phyloP scores from a whole-genome alignment of 805 yeast genomes.

The Yarrowia hollandica region DNA sequence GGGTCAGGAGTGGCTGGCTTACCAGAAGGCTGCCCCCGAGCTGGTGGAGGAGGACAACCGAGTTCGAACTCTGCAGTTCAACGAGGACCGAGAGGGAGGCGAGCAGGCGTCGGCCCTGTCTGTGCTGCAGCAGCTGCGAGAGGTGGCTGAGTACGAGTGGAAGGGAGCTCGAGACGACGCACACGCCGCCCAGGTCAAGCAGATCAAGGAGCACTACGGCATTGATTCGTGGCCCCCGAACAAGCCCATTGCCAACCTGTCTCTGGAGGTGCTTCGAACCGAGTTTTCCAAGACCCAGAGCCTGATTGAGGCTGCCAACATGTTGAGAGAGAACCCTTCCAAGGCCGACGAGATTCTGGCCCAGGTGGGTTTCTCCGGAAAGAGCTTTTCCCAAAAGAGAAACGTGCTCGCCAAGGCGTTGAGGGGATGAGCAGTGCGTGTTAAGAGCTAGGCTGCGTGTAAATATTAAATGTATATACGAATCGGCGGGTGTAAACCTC shows the following conservation, averaged over 20 bases:
- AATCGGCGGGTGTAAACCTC: no score
- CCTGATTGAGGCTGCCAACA: slow-evolving; percentile 39
- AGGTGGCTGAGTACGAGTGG: slow-evolving; percentile 32
- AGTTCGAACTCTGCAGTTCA: slow-evolving; percentile 54
- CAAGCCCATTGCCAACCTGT: slow-evolving; percentile 46
- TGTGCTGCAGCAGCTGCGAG: slow-evolving; percentile 36
- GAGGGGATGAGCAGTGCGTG: slow-evolving; percentile 52
- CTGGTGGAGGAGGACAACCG: slow-evolving; percentile 69
- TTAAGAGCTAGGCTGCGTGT: no score
- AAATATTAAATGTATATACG: slow-evolving; percentile 68
- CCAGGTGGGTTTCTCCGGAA: slow-evolving; percentile 39
- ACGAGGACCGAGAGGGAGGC: slow-evolving; percentile 49
- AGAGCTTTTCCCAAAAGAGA: slow-evolving; percentile 32
- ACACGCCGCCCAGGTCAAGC: slow-evolving; percentile 44
- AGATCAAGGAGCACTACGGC: slow-evolving; percentile 49
- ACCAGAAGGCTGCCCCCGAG: slow-evolving; percentile 69
- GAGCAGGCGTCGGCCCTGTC: slow-evolving; percentile 32
- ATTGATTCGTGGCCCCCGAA: slow-evolving; percentile 51
- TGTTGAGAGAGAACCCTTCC: slow-evolving; percentile 42
- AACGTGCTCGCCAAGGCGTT: slow-evolving; percentile 46
- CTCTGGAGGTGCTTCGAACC: slow-evolving; percentile 44
- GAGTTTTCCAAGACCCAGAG: slow-evolving; percentile 44
- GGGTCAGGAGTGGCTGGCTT: slow-evolving; percentile 88
- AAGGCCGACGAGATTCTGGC: slow-evolving; percentile 44
- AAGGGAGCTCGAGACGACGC: slow-evolving; percentile 37